Percentiles rank a stretch among this genome's conserved stretches.
These are phyloP conservation scores for Vitis vinifera DNA, from an alignment of 164 flowering plant genomes.

Conservation along the genomic window ASM3070453v1 NC_081814.1:5519001-5519500, in stretches of 20 bases:
- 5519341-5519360: constrained; percentile 50
- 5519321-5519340: constrained; percentile 86
- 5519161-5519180: constrained; percentile 12
- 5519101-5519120: constrained; percentile 16
- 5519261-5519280: constrained; percentile 85
- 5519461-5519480: not conserved
- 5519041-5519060: constrained; percentile 4
- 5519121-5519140: constrained; percentile 14
- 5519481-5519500: constrained; percentile 4
- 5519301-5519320: constrained; percentile 86
- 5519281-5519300: constrained; percentile 92
- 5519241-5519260: constrained; percentile 59
- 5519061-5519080: constrained; percentile 13
- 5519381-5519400: not conserved
- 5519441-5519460: too few species aligned
- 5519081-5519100: constrained; percentile 16
- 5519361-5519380: constrained; percentile 3
- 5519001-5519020: constrained; percentile 69
- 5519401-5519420: not conserved
- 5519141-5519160: constrained; percentile 9
- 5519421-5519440: not conserved
- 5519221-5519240: constrained; percentile 88
- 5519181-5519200: constrained; percentile 61
- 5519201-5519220: constrained; percentile 99
- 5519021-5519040: constrained; percentile 48